Evolutionary conservation across 2,329 filamentous ascomycete species (phyloP).

Genomic region (Fusarium napiforme): DNA sequence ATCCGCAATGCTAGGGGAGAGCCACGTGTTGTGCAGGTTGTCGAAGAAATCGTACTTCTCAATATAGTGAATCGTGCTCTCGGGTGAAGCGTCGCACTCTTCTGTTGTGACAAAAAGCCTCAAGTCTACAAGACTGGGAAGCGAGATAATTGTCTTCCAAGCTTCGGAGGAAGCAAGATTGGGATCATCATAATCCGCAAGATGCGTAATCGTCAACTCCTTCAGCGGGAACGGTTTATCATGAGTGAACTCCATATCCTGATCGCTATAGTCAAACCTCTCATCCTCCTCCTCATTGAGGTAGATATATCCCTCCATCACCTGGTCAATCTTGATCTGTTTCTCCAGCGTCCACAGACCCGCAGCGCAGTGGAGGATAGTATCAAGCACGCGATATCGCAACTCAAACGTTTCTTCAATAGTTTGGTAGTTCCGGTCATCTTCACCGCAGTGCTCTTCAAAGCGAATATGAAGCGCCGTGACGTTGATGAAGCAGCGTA

Average conservation of each 20-base stretch:
- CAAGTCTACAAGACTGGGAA: not conserved
- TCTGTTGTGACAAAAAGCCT: conserved; percentile 4
- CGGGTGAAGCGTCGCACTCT: not conserved
- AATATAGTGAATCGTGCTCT: not conserved
- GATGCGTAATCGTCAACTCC: conserved; percentile 21
- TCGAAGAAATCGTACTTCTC: conserved; percentile 38
- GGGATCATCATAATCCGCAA: conserved; percentile 18
- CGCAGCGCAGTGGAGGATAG: conserved; percentile 21
- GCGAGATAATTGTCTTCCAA: not conserved
- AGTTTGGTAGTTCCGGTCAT: accelerated
- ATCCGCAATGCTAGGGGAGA: conserved; percentile 18
- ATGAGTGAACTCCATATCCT: not conserved
- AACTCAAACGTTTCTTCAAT: conserved; percentile 22
- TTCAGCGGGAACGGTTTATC: not conserved
- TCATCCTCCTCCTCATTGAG: accelerated
- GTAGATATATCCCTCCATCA: not conserved
- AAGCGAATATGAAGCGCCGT: conserved; percentile 13
- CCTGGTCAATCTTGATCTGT: conserved; percentile 11
- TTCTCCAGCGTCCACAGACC: conserved; percentile 23
- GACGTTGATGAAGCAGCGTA: not conserved
- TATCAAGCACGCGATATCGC: conserved; percentile 25
- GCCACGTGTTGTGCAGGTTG: conserved; percentile 37
- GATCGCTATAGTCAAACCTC: not conserved
- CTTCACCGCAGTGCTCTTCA: conserved; percentile 8
- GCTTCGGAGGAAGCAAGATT: not conserved